Evolutionary conservation across 306 rosid species (phyloP).

Genomic region (Medicago ruthenica): DNA sequence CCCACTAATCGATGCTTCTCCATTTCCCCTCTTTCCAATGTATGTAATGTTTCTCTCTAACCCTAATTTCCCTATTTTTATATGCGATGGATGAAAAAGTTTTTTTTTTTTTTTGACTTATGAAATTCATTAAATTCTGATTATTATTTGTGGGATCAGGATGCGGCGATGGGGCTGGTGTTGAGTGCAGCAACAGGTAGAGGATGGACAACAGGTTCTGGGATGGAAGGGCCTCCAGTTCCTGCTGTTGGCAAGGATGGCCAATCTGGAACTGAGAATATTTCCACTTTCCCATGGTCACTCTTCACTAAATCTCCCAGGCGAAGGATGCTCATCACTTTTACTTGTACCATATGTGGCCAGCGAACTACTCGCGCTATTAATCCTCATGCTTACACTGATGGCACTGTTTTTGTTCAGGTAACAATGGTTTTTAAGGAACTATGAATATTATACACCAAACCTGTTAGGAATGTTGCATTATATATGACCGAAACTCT

Average conservation of each 20-base stretch:
- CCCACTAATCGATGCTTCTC: constrained; percentile 65
- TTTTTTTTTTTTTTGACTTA: not conserved
- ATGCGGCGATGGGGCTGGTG: constrained; percentile 94
- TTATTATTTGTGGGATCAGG: constrained; percentile 52
- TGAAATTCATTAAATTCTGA: not conserved
- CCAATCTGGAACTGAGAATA: constrained; percentile 60
- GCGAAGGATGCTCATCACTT: constrained; percentile 91
- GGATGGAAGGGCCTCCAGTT: constrained; percentile 93
- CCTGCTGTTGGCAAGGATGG: constrained; percentile 68
- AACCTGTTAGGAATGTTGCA: too few relatives aligned
- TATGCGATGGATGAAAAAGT: not conserved
- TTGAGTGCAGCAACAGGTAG: constrained; percentile 87
- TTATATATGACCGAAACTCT: too few relatives aligned
- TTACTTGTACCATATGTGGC: constrained; percentile 92
- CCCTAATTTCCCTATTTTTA: constrained; percentile 18
- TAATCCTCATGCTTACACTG: constrained; percentile 95
- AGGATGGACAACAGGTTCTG: constrained; percentile 99
- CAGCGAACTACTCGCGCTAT: constrained; percentile 96
- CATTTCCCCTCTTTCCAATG: constrained; percentile 85
- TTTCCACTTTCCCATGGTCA: constrained; percentile 98
- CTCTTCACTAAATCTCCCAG: constrained; percentile 95
- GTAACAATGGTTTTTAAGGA: constrained; percentile 40
- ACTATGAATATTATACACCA: too few relatives aligned
- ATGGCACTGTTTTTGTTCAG: constrained; percentile 99
- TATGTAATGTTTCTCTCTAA: not conserved